A percentile compares a stretch with the other conserved stretches of the same genome.
These are phyloP conservation scores for Prunus armeniaca DNA, from an alignment of 306 rosid genomes.

Conservation along the genomic window DNA sequence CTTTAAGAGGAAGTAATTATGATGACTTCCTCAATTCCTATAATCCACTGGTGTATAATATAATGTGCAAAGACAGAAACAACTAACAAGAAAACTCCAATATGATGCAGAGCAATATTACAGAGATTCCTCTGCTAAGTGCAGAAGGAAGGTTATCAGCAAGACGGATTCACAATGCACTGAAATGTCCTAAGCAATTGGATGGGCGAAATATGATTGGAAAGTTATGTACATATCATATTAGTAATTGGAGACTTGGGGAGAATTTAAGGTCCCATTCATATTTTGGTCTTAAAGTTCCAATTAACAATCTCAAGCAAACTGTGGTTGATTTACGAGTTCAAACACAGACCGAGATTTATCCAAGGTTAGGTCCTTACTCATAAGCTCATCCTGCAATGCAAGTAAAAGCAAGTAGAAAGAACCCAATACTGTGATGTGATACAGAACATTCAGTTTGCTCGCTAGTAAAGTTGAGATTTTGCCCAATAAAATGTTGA, in stretches of 20 bases:
- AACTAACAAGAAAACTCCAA: not conserved
- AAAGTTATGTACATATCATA: not conserved
- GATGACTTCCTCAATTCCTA: not conserved
- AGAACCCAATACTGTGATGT: not conserved
- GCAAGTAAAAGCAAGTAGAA: conserved; percentile 7
- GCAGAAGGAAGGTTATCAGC: not conserved
- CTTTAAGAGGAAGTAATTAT: not conserved
- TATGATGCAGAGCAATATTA: not conserved
- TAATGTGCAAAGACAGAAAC: not conserved
- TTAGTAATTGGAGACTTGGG: not conserved
- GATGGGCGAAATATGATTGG: not conserved
- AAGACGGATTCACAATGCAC: not conserved
- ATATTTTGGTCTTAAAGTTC: not conserved
- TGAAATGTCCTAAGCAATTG: not conserved
- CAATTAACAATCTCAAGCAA: not conserved
- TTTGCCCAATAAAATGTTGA: not conserved
- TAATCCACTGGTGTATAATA: not conserved
- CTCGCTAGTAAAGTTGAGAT: not conserved
- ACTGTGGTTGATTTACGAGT: not conserved
- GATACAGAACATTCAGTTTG: not conserved
- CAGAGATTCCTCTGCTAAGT: not conserved
- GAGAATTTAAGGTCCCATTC: not conserved
- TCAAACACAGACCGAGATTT: not conserved
- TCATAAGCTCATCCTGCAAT: not conserved
- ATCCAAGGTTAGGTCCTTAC: not conserved